Base-by-base conservation (phyloP, 345 rosid species). In the Heritiera fomes region DNA sequence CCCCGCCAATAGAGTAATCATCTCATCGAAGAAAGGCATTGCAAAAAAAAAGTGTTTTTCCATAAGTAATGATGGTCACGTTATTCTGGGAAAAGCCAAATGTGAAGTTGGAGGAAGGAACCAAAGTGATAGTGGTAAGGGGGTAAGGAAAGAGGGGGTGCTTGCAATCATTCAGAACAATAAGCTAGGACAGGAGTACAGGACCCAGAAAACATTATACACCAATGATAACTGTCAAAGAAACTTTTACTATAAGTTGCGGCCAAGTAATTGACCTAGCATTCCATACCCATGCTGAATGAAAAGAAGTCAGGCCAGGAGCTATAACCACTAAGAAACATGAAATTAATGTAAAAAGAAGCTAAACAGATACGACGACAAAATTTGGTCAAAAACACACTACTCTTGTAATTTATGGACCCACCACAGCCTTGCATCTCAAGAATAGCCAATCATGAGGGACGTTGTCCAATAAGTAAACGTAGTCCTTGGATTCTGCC, bases 371-470 rank as follows among this genome's bases (percentile, higher is more conserved):
- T 18, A 55, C 10, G 55, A 53, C 6, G 8, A 34, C 6, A 73
- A 55, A 38, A 64, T n/a, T 38, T 73, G 64, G 28, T 50, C 15
- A 9, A 28, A 71, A 5, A 52, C 28, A 5, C 6, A 2, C 46
- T 50, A n/a, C 47, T 9, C 46, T 10, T 53, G 47, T 61, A 71
- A 34, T 7, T 30, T 59, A 43, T 40, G 80, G 46, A 84, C 97
- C 88, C 85, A 97, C 99, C 98, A 97, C 99, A 80, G 99, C 98
- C 87, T 86, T 94, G 95, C 99, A 97, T 82, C 82, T 94, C 63
- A 95, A 89, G 86, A 97, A 97, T 50, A 97, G 85, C 99, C 99
- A 94, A 80, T 97, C 98, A 85, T 94, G 99, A 66, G 99, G 99
- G 76, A 87, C 85, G 79, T 97, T 97, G 83, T 97, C 99, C 92